Evolutionary conservation across 768 basidiomycete species (phyloP), one percentile per base, ranked within the genome.

Genomic region (Neoboletus magnificus): DNA sequence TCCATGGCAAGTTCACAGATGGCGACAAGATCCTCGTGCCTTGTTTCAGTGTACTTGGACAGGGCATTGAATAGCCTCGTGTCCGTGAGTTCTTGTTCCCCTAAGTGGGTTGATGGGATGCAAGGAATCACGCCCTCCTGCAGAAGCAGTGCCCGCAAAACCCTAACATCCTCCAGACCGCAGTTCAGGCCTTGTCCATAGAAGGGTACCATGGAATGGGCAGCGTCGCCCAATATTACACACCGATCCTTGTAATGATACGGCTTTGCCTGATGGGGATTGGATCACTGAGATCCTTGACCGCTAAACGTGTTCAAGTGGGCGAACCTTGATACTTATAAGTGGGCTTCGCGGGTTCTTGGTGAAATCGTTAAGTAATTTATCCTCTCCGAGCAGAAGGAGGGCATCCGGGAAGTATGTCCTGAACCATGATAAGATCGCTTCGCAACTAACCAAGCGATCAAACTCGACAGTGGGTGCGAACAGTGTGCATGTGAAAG

Each of bases 191-290:
- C 96, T 79, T 99, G 96, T 41, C 96, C 91, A 70, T 90, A 94
- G 76, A 94, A 95, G 59, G 96, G 95, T n/a, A 95, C 94, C 94
- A 98, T 98, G 41, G 93, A 89, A 73, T 99, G 96, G 12, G 93
- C 92, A 39, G 96, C 89, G 72, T 99, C 96, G 52, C 96, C 96
- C 48, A 99, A 74, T 52, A 98, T 82, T 37, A 98, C 80, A 59
- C 79, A 92, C 63, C 90, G 82, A 75, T 93, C 91, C 74, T 82
- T 81, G 78, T 92, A 93, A 73, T 97, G 93, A 73, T 94, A 95
- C 48, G 93, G 93, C 55, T 79, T 85, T 63, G 84, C 81, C 93
- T 95, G 61, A 55, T 52, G 25, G 35, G 47, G 60, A 59, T 57
- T 54, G 62, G 56, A 61, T 58, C 52, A 50, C 54, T 54, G 53